Evolutionary conservation across 2,329 filamentous ascomycete genomes (phyloP), one percentile per base, ranked within the genome.

Genomic region (Aciculosporium take): DNA sequence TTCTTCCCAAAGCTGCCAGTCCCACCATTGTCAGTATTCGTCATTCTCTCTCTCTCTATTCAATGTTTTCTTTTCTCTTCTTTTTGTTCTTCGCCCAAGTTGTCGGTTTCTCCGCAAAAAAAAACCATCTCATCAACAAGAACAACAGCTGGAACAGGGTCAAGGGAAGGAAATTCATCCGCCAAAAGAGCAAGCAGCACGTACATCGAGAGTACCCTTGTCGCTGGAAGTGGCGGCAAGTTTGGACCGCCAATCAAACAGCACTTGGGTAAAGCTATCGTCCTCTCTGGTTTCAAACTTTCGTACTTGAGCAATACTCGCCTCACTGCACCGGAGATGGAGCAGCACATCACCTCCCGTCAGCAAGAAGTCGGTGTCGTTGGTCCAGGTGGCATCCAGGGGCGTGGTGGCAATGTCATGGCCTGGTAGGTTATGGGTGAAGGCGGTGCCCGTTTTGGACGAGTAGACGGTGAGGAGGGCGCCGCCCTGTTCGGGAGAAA

Each of bases 361-460:
- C 9, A 80, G 50, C 37, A 79, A 49, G 45, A 81, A 78, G 21
- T 77, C 70, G 9, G 62, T 61, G 40, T 76, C 69, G 49, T 64
- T 71, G 13, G 66, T 76, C 76, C 76, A 81, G 3, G 69, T 62
- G 4, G 68, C 74, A 51, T 81, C 76, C 4, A 79, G 59, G 2
- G 68, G 64, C 31, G 72, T 68, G 5, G 64, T 56, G 15, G 60
- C 59, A 25, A 76, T 59, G 46, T 72, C 67, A 48, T 77, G 71
- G 5, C 64, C 59, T 1, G 63, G 54, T 12, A 79, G 54, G 20
- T 61, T 56, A 47, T 73, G 67, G 2, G 68, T 68, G 3, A 69
- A 52, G 3, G 67, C 66, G 35, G 63, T 68, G 7, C 60, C 57
- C 1, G 61, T 62, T 2, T 53, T 49, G 0, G 67, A 61, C 12